Evolutionary conservation across 495 filamentous ascomycete genomes (phyloP).

Genomic region (Niebla homalea): DNA sequence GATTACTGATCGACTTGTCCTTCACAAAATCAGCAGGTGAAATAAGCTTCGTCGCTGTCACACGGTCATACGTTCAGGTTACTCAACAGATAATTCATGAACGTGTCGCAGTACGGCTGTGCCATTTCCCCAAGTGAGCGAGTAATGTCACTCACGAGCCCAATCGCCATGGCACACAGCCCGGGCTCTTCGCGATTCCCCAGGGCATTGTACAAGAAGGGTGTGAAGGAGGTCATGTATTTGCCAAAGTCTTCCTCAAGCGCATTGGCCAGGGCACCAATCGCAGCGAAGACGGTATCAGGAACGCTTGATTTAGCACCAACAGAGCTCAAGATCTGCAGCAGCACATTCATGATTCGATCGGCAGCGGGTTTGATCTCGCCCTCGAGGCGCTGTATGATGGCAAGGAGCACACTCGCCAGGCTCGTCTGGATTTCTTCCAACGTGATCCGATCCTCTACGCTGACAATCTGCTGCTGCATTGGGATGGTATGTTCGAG

Average conservation of each 20-base stretch:
- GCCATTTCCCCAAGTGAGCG: slow-evolving; percentile 79
- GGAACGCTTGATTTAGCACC: slow-evolving; percentile 86
- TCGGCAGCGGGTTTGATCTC: slow-evolving; percentile 86
- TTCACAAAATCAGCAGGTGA: background rate
- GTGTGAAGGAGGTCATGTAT: slow-evolving; percentile 91
- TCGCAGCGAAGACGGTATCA: slow-evolving; percentile 79
- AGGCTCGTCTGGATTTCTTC: slow-evolving; percentile 98
- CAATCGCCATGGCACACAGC: slow-evolving; percentile 94
- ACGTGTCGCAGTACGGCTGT: slow-evolving; percentile 86
- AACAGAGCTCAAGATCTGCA: slow-evolving; percentile 65
- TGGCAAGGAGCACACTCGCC: slow-evolving; percentile 75
- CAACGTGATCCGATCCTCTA: slow-evolving; percentile 84
- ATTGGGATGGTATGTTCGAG: slow-evolving; percentile 84
- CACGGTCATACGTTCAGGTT: slow-evolving; percentile 58
- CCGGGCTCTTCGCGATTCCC: slow-evolving; percentile 88
- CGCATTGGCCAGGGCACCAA: slow-evolving; percentile 73
- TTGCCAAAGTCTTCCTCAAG: slow-evolving; percentile 84
- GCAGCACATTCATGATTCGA: slow-evolving; percentile 77
- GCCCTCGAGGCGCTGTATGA: slow-evolving; percentile 80
- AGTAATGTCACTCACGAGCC: slow-evolving; percentile 88
- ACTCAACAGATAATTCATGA: slow-evolving; percentile 92
- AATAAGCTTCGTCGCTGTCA: background rate
- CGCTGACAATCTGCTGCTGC: slow-evolving; percentile 85
- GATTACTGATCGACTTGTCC: slow-evolving; percentile 55
- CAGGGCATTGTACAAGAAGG: slow-evolving; percentile 83